These are phyloP conservation scores for Dissophora globulifera DNA, from an alignment of 192 early-diverging fungal genomes.

Conservation along the genomic window DNA sequence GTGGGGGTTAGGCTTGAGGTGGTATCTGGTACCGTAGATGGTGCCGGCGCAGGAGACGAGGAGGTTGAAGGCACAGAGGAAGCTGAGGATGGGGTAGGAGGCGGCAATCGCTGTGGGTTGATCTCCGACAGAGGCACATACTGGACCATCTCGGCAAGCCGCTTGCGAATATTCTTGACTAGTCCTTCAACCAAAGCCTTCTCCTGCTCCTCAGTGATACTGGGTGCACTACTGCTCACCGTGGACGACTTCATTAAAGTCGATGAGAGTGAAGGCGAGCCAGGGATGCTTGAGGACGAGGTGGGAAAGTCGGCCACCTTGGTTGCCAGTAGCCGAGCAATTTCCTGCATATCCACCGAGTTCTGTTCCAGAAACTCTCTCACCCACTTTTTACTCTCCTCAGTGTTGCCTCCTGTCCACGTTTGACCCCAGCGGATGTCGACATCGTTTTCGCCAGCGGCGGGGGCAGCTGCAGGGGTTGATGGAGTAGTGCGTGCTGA, in stretches of 20 bases:
- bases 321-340: conserved; percentile 7
- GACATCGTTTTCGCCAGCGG: conserved; percentile 1
- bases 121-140: conserved; percentile 44
- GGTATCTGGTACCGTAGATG: background rate
- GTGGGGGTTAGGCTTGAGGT: background rate
- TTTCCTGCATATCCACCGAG: conserved; percentile 23
- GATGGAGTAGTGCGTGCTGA: conserved; percentile 1
- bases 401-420: conserved; percentile 32
- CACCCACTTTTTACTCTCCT: conserved; percentile 49
- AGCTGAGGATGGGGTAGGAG: too few species aligned
- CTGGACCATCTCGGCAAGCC: conserved; percentile 40
- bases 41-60: background rate
- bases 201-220: background rate
- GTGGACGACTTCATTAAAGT: background rate
- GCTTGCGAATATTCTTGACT: conserved; percentile 21
- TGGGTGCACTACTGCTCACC: background rate
- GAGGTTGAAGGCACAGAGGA: too few species aligned
- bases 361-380: conserved; percentile 42
- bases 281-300: background rate
- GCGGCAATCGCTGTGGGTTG: conserved; percentile 34
- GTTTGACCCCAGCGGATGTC: conserved; percentile 33
- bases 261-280: background rate
- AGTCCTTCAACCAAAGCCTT: conserved; percentile 9
- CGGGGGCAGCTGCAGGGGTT: background rate
- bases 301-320: background rate